Evolutionary conservation across 305 asterid species (phyloP), one percentile per base, ranked within the genome.

Genomic region (Fraxinus platypoda): DNA sequence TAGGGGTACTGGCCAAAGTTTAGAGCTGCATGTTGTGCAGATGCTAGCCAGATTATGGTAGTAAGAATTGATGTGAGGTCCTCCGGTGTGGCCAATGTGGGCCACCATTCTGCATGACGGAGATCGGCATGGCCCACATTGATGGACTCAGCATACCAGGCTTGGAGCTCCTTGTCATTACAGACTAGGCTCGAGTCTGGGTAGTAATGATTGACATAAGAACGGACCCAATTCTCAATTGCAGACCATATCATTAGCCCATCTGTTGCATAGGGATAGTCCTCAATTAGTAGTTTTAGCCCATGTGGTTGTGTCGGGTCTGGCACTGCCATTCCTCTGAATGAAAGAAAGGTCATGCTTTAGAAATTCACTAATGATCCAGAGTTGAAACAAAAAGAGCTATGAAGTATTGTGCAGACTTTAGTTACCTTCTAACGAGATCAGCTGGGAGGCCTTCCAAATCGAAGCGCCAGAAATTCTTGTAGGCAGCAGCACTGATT

Each of bases 1-100:
- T 93, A 95, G 0, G 99, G 94, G 87, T 93, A 94, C 78, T 95
- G 99, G 35, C 99, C 99, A 31, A 95, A 95, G 79, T 95, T 95
- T 11, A 95, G 72, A 23, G 99, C 97, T 0, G 99, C 99, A 9
- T 95, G 99, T 49, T 95, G 99, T 0, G 98, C 99, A 0, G 99
- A 95, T 0, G 97, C 89, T 0, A 93, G 89, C 98, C 98, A 95
- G 74, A 95, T 91, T 68, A 95, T 34, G 83, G 95, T 94, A 71
- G 99, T 94, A 85, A 95, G 93, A 3, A 95, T 88, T 0, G 96
- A 89, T 49, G 84, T 74, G 33, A 95, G 91, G 88, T 93, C 97
- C 57, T 90, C 90, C 0, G 97, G 90, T 1, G 94, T 89, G 74
- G 91, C 92, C 64, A 95, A 66, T 2, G 91, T 88, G 72, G 99